Evolutionary conservation across 805 yeast species (phyloP), one percentile per base, ranked within the genome.

Genomic region (Spathaspora passalidarum): DNA sequence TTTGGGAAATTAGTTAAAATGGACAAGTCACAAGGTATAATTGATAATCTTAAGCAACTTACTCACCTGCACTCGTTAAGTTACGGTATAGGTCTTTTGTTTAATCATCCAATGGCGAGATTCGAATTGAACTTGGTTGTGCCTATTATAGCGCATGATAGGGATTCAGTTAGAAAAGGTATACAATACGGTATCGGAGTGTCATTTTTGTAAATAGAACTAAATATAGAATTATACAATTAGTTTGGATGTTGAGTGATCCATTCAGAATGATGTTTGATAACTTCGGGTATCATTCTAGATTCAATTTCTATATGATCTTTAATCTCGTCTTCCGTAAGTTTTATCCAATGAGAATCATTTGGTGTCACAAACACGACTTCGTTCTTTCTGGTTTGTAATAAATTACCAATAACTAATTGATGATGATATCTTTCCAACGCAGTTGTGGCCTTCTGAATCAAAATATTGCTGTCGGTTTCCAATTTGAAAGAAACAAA

Each of bases 401-500:
- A 69, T 52, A 94, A 68, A 59, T 94, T 94, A 2, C 99, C 99
- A 61, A 94, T 90, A 10, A 94, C 99, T 44, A 94, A 69, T 64
- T 92, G 97, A 65, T 94, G 99, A 50, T 82, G 86, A 64, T 94
- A 94, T 48, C 96, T 75, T 21, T 80, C 80, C 48, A 94, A 74
- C 0, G 99, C 97, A 47, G 78, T 81, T 42, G 72, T 71, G 9
- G 96, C 87, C 66, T 94, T 94, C 47, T 76, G 72, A 40, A 90
- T 75, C 51, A 94, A 69, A 19, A 94, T 79, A 7, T 70, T 54
- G 46, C 67, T 61, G 62, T 94, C 99, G 0, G 99, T 94, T 60
- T 94, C 99, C 43, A 94, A 76, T 64, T 94, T 94, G 69, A 94
- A 94, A 14, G 96, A 87, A 1, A 92, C 86, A 47, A 94, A 88